phyloP scores from a whole-genome alignment of 2,329 filamentous ascomycete genomes.

The Colletotrichum siamense region DNA sequence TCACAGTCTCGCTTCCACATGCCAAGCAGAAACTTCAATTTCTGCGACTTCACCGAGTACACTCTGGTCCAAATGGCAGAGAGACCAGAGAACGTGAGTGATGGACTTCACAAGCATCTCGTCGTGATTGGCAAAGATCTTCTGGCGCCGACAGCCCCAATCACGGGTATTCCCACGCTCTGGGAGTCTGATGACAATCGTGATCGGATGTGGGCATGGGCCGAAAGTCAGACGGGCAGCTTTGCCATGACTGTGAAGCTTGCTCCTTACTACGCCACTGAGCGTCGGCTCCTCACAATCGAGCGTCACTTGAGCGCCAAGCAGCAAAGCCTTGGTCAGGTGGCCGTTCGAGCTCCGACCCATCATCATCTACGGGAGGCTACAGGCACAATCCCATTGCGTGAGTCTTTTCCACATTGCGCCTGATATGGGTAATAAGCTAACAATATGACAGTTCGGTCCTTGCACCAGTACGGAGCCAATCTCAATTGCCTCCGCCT shows the following conservation, averaged over 20 bases:
- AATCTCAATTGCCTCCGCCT: conserved; percentile 28
- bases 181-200: not conserved
- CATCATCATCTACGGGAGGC: not conserved
- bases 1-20: conserved; percentile 6
- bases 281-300: not conserved
- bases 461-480: conserved; percentile 9
- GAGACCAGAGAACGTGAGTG: not conserved
- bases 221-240: not conserved
- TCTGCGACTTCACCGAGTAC: not conserved
- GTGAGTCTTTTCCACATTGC: not conserved
- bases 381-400: not conserved
- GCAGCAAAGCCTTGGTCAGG: not conserved
- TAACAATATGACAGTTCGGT: conserved; percentile 1
- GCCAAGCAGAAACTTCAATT: not conserved
- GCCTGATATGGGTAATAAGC: not conserved
- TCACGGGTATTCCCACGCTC: not conserved
- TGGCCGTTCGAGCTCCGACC: not conserved
- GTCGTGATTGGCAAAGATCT: not conserved
- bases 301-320: not conserved
- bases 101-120: not conserved
- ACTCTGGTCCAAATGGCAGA: not conserved
- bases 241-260: not conserved
- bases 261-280: not conserved
- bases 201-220: not conserved
- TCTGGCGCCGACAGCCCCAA: no score